Evolutionary conservation across 495 filamentous ascomycete genomes (phyloP).

Genomic region (Penicillium samsonianum): DNA sequence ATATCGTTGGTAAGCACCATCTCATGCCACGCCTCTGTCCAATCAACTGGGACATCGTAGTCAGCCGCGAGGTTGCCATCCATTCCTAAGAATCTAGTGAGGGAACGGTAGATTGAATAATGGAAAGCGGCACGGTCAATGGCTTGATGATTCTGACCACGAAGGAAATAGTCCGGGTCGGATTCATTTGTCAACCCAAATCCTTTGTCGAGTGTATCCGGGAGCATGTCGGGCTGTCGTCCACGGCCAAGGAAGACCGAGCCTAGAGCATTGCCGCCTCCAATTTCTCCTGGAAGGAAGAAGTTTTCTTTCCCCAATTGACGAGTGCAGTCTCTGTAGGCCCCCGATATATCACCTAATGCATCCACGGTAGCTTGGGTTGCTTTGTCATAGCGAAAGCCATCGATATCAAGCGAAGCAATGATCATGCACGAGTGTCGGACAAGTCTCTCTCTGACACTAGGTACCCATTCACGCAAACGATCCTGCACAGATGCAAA

Average conservation of each 20-base stretch:
- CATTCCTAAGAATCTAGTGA: conserved; percentile 66
- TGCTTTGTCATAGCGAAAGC: conserved; percentile 70
- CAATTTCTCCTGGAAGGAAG: conserved; percentile 65
- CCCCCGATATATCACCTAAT: conserved; percentile 54
- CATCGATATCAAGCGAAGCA: conserved; percentile 63
- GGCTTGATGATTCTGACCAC: conserved; percentile 56
- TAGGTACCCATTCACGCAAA: conserved; percentile 68
- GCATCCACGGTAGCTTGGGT: conserved; percentile 66
- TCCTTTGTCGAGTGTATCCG: conserved; percentile 48
- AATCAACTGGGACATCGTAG: conserved; percentile 59
- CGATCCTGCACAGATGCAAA: conserved; percentile 76
- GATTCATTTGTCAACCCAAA: conserved; percentile 48
- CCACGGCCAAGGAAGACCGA: conserved; percentile 69
- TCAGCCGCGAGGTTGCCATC: conserved; percentile 63
- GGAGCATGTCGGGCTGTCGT: conserved; percentile 54
- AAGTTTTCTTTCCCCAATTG: conserved; percentile 62
- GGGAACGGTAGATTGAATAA: conserved; percentile 69
- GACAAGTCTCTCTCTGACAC: conserved; percentile 58
- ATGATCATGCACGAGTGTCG: conserved; percentile 69
- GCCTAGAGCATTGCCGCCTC: conserved; percentile 61
- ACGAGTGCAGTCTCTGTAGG: conserved; percentile 57
- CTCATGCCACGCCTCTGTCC: conserved; percentile 60
- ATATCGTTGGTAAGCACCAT: conserved; percentile 66
- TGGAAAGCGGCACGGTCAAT: conserved; percentile 71
- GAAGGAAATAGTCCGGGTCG: conserved; percentile 53